Conservation (phyloP, 805 yeast genomes). For the Saccharomycopsis sp. region DNA sequence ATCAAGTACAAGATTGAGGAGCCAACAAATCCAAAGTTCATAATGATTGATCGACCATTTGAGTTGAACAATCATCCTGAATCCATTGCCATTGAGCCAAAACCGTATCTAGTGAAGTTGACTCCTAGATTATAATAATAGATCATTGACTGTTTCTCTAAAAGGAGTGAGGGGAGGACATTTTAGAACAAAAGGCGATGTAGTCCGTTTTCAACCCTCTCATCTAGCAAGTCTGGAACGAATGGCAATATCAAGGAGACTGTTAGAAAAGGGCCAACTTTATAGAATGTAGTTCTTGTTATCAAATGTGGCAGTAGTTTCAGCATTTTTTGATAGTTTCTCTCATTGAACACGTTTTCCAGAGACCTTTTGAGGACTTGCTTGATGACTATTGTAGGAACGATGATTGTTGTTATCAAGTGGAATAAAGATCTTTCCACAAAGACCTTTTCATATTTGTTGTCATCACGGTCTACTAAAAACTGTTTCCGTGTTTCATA, state of each 20-base stretch:
- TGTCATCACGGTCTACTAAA: background rate
- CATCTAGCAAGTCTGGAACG: slow-evolving; percentile 10
- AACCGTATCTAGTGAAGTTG: slow-evolving; percentile 30
- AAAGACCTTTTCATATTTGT: background rate
- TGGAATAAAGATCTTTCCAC: slow-evolving; percentile 13
- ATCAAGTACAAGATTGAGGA: slow-evolving; percentile 40
- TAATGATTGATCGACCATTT: slow-evolving; percentile 45
- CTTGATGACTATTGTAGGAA: slow-evolving; percentile 8
- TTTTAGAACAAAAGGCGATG: background rate
- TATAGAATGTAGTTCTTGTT: background rate
- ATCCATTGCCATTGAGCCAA: slow-evolving; percentile 58
- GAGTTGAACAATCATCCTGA: slow-evolving; percentile 41
- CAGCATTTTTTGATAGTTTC: slow-evolving; percentile 1
- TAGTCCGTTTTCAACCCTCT: slow-evolving; percentile 2
- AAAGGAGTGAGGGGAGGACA: background rate
- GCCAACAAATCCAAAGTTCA: slow-evolving; percentile 28
- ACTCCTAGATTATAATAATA: slow-evolving; percentile 23
- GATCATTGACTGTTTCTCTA: background rate
- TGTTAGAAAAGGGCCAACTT: slow-evolving; percentile 10
- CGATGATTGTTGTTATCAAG: slow-evolving; percentile 4
- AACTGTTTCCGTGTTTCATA: slow-evolving; percentile 8
- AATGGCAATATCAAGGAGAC: slow-evolving; percentile 14
- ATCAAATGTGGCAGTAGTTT: background rate
- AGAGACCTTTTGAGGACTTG: slow-evolving; percentile 4
- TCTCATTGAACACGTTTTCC: slow-evolving; percentile 2